Base-by-base conservation (phyloP, 1,284 basidiomycete genomes). In the Xerocomus minutiporus region DNA sequence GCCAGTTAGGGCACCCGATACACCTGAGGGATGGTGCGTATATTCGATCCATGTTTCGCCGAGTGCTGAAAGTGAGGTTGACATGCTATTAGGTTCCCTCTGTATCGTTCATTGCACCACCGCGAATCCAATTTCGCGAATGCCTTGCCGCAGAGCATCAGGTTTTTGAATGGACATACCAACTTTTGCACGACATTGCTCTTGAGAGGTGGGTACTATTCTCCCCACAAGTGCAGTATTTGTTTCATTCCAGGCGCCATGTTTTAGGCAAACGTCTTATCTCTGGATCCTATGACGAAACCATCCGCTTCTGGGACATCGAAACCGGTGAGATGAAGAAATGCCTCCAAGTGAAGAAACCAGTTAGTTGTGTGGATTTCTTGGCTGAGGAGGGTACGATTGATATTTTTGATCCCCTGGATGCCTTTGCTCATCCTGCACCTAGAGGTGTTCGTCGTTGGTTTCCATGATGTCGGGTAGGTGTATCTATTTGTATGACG, bases 311-410 rank as follows among this genome's bases (percentile, higher is more conserved):
- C 69, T 94, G 91, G 91, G 86, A 92, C 63, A 77, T 93, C 25
- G 82, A 86, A 53, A 86, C 84, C 0, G 89, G 87, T 5, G 84
- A 86, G 64, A 83, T 89, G 77, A 85, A 84, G 71, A 91, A 89
- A 62, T 89, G 86, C 59, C 65, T 92, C 45, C 79, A 84, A 53
- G 87, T 86, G 38, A 92, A 85, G 76, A 93, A 92, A 62, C 88
- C 91, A 1, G 90, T 94, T 43, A 91, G 91, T 52, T 95, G 93
- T 69, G 82, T 96, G 38, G 92, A 95, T 66, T 95, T 90, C 69
- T 73, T 92, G 55, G 80, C 83, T 0, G 86, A 90, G 43, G 88
- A 93, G 71, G 85, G 85, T 84, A 44, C 4, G 75, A 61, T 25
- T 34, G 23, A 35, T 28, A 31, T 2, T 40, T 17, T n/a, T 38